Evolutionary conservation across 345 rosid species (phyloP).

Genomic region (Ceriops zippeliana): DNA sequence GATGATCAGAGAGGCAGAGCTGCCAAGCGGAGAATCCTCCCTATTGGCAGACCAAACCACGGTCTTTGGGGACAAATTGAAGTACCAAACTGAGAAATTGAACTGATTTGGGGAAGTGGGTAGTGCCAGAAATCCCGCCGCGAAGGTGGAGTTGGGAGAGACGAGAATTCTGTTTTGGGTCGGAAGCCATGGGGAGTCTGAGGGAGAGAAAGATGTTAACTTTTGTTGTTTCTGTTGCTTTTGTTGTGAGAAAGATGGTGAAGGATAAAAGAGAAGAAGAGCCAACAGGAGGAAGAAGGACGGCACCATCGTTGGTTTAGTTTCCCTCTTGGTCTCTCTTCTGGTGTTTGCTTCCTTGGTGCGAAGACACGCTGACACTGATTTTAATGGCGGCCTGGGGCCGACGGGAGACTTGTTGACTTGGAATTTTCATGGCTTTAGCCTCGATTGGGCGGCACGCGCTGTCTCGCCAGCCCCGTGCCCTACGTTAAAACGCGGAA

Average conservation of each 20-base stretch:
- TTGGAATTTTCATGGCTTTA: not conserved
- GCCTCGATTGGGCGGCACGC: too few species aligned
- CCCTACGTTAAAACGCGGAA: too few species aligned
- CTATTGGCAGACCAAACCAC: conserved; percentile 46
- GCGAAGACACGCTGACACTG: not conserved
- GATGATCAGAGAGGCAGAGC: conserved; percentile 26
- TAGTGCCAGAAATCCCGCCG: conserved; percentile 44
- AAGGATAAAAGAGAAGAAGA: conserved; percentile 12
- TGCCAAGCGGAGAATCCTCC: not conserved
- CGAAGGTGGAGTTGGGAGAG: conserved; percentile 47
- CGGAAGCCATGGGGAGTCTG: conserved; percentile 46
- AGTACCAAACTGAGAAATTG: conserved; percentile 52
- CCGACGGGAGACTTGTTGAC: conserved; percentile 13
- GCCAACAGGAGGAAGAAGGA: conserved; percentile 9
- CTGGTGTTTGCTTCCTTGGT: not conserved
- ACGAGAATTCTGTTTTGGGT: conserved; percentile 32
- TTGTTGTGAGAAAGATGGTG: conserved; percentile 27
- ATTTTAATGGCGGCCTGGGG: conserved; percentile 1
- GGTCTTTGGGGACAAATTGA: conserved; percentile 22
- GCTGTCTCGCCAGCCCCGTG: too few species aligned
- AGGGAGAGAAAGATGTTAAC: conserved; percentile 34
- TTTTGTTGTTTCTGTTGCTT: conserved; percentile 17
- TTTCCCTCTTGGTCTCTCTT: not conserved
- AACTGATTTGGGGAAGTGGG: conserved; percentile 21
- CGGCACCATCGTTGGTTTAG: conserved; percentile 20